These are phyloP conservation scores for Aspergillus wentii DNA, from an alignment of 495 filamentous ascomycete genomes.

Conservation along the genomic window DNA sequence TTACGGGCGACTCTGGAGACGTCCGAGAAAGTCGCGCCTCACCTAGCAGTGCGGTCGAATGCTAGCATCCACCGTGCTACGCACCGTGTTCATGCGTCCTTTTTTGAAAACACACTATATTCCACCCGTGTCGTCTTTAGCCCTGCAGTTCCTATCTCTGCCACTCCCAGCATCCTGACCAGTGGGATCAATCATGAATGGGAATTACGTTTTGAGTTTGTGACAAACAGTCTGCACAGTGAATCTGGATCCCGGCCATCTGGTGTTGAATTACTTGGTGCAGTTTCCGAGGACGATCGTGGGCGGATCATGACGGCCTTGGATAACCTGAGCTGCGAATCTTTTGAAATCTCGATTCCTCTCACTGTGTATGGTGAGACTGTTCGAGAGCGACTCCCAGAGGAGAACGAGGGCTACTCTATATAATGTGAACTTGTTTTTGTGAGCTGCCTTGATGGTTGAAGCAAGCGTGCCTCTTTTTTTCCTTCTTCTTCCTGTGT, in stretches of 20 bases:
- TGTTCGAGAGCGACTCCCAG: constrained; percentile 34
- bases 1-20: constrained; percentile 73
- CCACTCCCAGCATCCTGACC: constrained; percentile 86
- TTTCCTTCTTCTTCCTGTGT: too few species aligned
- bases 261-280: constrained; percentile 42
- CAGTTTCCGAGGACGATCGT: constrained; percentile 65
- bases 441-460: too few species aligned
- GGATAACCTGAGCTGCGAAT: constrained; percentile 76
- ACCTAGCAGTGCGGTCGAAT: constrained; percentile 76
- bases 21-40: constrained; percentile 68
- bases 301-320: constrained; percentile 65
- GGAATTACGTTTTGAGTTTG: constrained; percentile 85
- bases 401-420: constrained; percentile 43
- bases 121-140: constrained; percentile 72
- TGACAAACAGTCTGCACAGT: constrained; percentile 51
- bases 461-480: too few species aligned
- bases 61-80: constrained; percentile 83
- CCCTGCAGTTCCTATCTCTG: constrained; percentile 71
- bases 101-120: constrained; percentile 76
- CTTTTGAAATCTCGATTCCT: constrained; percentile 83
- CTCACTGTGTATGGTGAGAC: constrained; percentile 77
- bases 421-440: constrained; percentile 28
- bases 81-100: constrained; percentile 67
- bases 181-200: constrained; percentile 80
- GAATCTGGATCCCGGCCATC: constrained; percentile 26